Percentiles rank a stretch among this genome's conserved stretches.
Conservation (phyloP, 2,329 filamentous ascomycete genomes). For the Cladobotryum protrusum region DNA sequence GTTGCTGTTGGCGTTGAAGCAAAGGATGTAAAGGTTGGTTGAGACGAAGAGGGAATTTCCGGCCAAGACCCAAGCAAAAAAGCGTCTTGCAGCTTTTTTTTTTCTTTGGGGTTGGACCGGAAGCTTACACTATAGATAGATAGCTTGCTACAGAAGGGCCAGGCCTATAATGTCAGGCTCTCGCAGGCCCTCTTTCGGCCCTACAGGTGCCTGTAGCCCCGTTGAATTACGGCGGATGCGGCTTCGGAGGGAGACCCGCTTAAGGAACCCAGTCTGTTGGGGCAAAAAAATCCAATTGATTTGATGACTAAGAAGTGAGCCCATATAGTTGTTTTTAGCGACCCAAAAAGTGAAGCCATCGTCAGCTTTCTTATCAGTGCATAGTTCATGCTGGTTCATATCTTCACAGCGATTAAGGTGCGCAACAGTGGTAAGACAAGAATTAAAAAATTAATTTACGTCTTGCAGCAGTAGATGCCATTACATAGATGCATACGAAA, state of each 20-base stretch:
- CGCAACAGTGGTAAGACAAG: no score
- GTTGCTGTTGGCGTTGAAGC: slow-evolving; percentile 2
- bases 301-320: slow-evolving; percentile 6
- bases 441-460: no score
- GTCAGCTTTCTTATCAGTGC: no score
- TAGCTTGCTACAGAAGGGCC: slow-evolving; percentile 6
- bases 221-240: slow-evolving; percentile 8
- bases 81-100: slow-evolving; percentile 10
- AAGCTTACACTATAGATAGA: slow-evolving; percentile 5
- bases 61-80: slow-evolving; percentile 2
- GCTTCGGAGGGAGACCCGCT: no score
- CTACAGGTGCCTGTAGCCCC: slow-evolving; percentile 10
- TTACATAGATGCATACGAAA: slow-evolving; percentile 6
- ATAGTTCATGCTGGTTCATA: no score
- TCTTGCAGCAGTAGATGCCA: not conserved
- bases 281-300: slow-evolving; percentile 2
- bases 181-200: not conserved
- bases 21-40: slow-evolving; percentile 8
- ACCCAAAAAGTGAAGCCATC: no score
- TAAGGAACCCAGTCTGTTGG: slow-evolving; percentile 12
- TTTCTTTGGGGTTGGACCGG: slow-evolving; percentile 10
- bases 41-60: slow-evolving; percentile 14
- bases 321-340: no score
- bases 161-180: slow-evolving; percentile 1
- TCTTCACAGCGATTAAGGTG: no score